Conservation (phyloP, 2,329 filamentous ascomycete genomes). For the Sclerotiophoma versabilis region DNA sequence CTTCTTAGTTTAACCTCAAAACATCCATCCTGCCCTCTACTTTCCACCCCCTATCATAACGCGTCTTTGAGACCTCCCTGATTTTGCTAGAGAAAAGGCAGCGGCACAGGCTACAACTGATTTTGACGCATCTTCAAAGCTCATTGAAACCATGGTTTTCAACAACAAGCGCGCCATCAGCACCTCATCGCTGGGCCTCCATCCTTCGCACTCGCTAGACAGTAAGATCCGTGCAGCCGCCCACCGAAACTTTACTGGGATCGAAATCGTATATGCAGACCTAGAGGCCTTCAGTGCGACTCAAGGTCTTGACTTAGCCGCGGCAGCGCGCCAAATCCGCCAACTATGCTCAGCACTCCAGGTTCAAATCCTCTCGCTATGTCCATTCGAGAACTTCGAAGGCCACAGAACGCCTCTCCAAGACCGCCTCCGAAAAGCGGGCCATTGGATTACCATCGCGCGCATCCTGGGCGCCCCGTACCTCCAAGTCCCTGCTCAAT, state of each 20-base stretch:
- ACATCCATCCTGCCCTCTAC: too few relatives aligned
- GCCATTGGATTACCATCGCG: constrained; percentile 17
- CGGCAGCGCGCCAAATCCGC: neutral
- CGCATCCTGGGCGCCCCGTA: constrained; percentile 7
- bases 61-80: too few relatives aligned
- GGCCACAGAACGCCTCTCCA: constrained; percentile 9
- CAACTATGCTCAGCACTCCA: neutral
- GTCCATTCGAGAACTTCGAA: constrained; percentile 28
- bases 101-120: too few relatives aligned
- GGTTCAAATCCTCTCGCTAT: constrained; percentile 16
- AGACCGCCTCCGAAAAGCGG: constrained; percentile 5
- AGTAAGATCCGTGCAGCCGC: constrained; percentile 16
- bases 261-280: constrained; percentile 14
- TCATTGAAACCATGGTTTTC: too few relatives aligned
- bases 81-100: too few relatives aligned
- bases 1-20: too few relatives aligned
- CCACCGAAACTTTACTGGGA: constrained; percentile 9
- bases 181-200: constrained; percentile 13
- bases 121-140: too few relatives aligned
- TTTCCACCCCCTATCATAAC: too few relatives aligned
- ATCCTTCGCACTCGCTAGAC: constrained; percentile 5
- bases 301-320: neutral
- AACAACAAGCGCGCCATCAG: constrained; percentile 12
- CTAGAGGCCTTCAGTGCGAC: constrained; percentile 7
- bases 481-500: constrained; percentile 21